Conservation (phyloP, 1,139 yeast genomes). For the Nematodospora anomalae region DNA sequence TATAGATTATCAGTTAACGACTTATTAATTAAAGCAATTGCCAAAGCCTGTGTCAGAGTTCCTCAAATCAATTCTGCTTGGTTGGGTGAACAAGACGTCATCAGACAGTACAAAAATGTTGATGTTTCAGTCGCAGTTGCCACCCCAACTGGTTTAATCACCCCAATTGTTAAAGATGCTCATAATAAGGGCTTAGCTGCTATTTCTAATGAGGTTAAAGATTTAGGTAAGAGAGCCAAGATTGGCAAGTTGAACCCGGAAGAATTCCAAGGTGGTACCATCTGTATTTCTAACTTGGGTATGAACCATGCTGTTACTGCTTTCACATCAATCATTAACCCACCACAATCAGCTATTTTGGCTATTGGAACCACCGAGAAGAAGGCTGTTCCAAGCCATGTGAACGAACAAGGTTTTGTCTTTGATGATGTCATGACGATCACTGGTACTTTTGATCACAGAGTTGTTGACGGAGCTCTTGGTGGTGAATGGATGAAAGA, state of each 20-base stretch:
- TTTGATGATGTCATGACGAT: conserved; percentile 89
- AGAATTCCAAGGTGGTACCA: conserved; percentile 99
- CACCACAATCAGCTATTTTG: conserved; percentile 92
- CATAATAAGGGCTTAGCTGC: conserved; percentile 80
- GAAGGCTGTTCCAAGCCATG: conserved; percentile 90
- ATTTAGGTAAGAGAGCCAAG: conserved; percentile 94
- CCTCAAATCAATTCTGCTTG: conserved; percentile 95
- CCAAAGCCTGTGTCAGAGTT: conserved; percentile 84
- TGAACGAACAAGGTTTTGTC: conserved; percentile 86
- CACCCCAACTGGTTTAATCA: conserved; percentile 94
- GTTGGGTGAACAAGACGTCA: conserved; percentile 84
- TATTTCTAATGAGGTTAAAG: conserved; percentile 85
- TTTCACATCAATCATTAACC: conserved; percentile 96
- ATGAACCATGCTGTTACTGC: conserved; percentile 92
- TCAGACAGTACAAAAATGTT: conserved; percentile 87
- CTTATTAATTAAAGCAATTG: conserved; percentile 89
- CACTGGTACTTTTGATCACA: conserved; percentile 97
- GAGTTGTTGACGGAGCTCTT: conserved; percentile 95
- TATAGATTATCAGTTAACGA: conserved; percentile 94
- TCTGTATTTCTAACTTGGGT: conserved; percentile 97
- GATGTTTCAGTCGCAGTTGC: conserved; percentile 99
- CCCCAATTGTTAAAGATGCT: conserved; percentile 91
- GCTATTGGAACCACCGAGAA: conserved; percentile 94
- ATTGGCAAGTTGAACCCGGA: conserved; percentile 89
- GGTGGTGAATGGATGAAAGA: conserved; percentile 97